Evolutionary conservation across 192 early-diverging fungal species (phyloP).

Genomic region (Backusella morwellensis): DNA sequence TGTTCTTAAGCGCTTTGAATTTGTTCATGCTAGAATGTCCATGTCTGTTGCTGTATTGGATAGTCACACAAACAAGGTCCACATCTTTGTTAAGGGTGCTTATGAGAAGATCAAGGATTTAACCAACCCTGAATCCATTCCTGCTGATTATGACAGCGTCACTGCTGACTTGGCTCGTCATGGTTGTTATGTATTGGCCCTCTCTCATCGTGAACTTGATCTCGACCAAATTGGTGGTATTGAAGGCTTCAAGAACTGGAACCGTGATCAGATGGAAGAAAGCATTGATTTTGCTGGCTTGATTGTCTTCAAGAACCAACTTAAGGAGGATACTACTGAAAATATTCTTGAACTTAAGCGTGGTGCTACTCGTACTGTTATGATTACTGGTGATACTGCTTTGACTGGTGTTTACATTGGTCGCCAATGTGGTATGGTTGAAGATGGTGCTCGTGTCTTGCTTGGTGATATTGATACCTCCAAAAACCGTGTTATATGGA

Average conservation of each 20-base stretch:
- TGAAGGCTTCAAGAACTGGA: conserved; percentile 29
- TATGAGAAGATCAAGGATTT: conserved; percentile 71
- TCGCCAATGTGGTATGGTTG: conserved; percentile 51
- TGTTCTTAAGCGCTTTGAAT: conserved; percentile 69
- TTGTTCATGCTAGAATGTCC: conserved; percentile 65
- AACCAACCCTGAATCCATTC: conserved; percentile 45
- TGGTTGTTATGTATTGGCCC: conserved; percentile 75
- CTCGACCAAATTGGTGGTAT: conserved; percentile 38
- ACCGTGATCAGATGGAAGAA: conserved; percentile 61
- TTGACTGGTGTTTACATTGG: conserved; percentile 78
- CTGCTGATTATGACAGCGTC: conserved; percentile 52
- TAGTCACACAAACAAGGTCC: conserved; percentile 42
- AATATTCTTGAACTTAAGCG: conserved; percentile 66
- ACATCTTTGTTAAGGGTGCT: conserved; percentile 68
- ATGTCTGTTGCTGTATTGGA: conserved; percentile 69
- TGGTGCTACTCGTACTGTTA: conserved; percentile 71
- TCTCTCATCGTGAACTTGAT: conserved; percentile 54
- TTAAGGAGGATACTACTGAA: conserved; percentile 70
- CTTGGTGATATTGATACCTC: conserved; percentile 52
- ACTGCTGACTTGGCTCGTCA: conserved; percentile 57
- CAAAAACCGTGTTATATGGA: conserved; percentile 48
- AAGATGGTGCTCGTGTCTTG: conserved; percentile 32
- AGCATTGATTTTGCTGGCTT: conserved; percentile 57
- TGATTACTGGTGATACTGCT: conserved; percentile 84
- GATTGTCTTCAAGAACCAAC: conserved; percentile 74